phyloP scores from a whole-genome alignment of 2,329 filamentous ascomycete genomes.

The Arthrobotrys sinensis region DNA sequence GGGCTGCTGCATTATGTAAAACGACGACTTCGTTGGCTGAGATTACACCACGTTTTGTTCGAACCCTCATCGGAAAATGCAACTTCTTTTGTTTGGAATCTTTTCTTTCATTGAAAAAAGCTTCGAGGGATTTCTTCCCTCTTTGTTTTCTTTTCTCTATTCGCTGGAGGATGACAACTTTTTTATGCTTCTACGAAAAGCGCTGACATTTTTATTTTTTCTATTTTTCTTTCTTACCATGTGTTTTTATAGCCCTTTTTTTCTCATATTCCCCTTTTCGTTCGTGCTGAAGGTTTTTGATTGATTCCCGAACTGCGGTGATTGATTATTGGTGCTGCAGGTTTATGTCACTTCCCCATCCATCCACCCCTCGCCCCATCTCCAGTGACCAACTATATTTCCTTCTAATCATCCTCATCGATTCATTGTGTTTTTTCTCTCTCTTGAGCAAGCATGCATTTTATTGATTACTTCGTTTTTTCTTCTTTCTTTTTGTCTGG shows the following conservation, averaged over 20 bases:
- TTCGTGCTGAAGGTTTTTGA: neutral
- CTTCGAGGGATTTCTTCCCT: neutral
- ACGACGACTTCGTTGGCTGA: conserved; percentile 22
- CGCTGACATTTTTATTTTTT: conserved; percentile 35
- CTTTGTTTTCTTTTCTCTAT: conserved; percentile 7
- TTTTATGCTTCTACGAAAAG: conserved; percentile 53
- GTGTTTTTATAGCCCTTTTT: conserved; percentile 40
- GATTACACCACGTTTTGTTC: conserved; percentile 20
- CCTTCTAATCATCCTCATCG: conserved; percentile 32
- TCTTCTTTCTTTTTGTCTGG: conserved; percentile 11
- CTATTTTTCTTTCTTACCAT: conserved; percentile 4
- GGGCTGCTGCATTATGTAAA: conserved; percentile 56
- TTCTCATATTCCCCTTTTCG: conserved; percentile 3
- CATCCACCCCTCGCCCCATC: neutral
- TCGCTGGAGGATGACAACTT: conserved; percentile 22
- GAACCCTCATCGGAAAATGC: conserved; percentile 23
- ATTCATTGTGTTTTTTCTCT: conserved; percentile 14
- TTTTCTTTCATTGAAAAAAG: neutral
- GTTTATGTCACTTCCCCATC: neutral
- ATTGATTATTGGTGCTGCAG: conserved; percentile 5
- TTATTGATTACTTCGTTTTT: conserved; percentile 12
- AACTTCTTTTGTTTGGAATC: conserved; percentile 4
- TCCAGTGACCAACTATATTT: conserved; percentile 13
- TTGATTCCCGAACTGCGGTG: neutral
- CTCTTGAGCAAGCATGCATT: conserved; percentile 38